These are phyloP conservation scores for Cubamyces lactineus DNA, from an alignment of 768 basidiomycete species.

Conservation along the genomic window DNA sequence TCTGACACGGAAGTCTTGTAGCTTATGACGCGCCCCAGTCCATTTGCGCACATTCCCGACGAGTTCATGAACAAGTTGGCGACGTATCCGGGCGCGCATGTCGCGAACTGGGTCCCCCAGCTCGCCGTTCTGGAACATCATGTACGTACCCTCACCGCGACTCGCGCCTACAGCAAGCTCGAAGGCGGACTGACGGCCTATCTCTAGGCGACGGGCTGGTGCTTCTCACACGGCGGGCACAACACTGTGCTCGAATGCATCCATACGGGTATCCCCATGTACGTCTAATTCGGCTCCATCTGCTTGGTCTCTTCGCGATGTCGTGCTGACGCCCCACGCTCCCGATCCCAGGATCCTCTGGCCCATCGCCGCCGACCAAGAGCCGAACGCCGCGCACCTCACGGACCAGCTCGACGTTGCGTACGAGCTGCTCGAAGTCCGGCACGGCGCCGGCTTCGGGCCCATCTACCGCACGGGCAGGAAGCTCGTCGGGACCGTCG, in stretches of 20 bases:
- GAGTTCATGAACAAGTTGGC: too few relatives aligned
- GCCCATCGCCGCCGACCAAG: constrained; percentile 33
- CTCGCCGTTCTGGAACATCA: too few relatives aligned
- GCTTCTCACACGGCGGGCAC: constrained; percentile 15
- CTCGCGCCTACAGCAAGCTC: too few relatives aligned
- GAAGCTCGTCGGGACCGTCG: too few relatives aligned
- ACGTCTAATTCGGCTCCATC: background rate
- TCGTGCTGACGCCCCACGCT: too few relatives aligned
- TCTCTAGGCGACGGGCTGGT: constrained; percentile 17
- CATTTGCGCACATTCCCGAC: too few relatives aligned
- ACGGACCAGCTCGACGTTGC: constrained; percentile 30
- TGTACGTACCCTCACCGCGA: too few relatives aligned
- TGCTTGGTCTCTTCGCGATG: background rate
- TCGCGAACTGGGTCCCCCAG: too few relatives aligned
- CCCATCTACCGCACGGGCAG: constrained; percentile 10
- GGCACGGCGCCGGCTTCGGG: constrained; percentile 20
- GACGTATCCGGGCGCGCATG: too few relatives aligned
- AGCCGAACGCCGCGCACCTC: constrained; percentile 28
- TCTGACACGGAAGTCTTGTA: too few relatives aligned
- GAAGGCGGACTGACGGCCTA: too few relatives aligned
- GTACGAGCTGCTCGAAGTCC: constrained; percentile 35
- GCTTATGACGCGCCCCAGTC: too few relatives aligned
- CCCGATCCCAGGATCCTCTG: constrained; percentile 13
- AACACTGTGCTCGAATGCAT: constrained; percentile 17
- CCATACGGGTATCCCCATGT: constrained; percentile 11